Evolutionary conservation across 306 rosid species (phyloP), one percentile per base, ranked within the genome.

Genomic region (Heteromeles arbutifolia): DNA sequence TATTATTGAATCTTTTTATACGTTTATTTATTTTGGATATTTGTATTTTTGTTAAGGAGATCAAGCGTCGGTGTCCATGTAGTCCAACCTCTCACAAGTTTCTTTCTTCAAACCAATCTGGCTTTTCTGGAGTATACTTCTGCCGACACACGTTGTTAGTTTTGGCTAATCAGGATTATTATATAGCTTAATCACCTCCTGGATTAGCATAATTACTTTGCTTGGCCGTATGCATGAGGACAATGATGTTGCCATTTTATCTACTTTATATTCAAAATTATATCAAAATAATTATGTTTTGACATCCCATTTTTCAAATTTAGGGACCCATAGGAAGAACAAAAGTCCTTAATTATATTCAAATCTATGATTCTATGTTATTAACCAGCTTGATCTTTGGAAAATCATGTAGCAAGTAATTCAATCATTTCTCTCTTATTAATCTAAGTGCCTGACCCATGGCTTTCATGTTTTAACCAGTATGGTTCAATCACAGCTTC

Each of bases 121-220:
- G 70, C 70, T 62, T 73, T 64, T 61, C 48, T 28, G 69, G 28
- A 44, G 45, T 5, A 21, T 59, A 73, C 57, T 44, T 8, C 77
- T 74, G 69, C 77, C 77, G 77, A 62, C 77, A 62, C 77, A 74
- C 63, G 59, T 39, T 2, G 26, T 61, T 74, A 24, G 21, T 62
- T 74, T 62, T 74, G 29, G 45, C 77, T 74, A 63, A 62, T 44
- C 70, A 19, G 31, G 69, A 18, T 39, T 22, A 18, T 39, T 22
- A 15, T 12, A 21, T 59, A 19, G 61, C 45, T 44, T 74, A 62
- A 28, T 18, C 70, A 8, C 3, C 2, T 43, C 56, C 41, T 37
- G 41, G 41, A 37, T 37, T 37, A 37, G 41, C 41, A 37, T 37
- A 37, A 37, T 37, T 37, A 37, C 41, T 37, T 37, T 37, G 2